Base-by-base conservation (phyloP, 2,329 filamentous ascomycete species). In the Chaetomiaceae sp. region DNA sequence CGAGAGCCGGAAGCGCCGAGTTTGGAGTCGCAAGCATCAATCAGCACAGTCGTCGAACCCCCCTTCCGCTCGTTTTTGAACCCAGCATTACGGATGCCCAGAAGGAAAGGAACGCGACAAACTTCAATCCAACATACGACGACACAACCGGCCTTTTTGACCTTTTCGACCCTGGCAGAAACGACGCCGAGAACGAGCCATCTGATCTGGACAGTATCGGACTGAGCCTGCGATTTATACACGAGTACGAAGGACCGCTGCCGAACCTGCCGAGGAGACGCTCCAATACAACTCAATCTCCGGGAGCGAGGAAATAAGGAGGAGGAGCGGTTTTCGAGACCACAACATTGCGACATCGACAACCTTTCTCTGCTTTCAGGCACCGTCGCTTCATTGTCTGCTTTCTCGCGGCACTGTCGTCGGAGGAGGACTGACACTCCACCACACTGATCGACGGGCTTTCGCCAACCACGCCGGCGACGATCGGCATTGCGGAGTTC, bases 11-110 rank as follows among this genome's bases (percentile, higher is more conserved):
- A 38, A 41, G 21, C 35, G 48, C 48, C 41, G 34, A 34, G 23
- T 34, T 5, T n/a, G n/a, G 14, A 40, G n/a, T 20, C 14, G 35
- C 10, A 21, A 17, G 8, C 13, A 13, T 8, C 20, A 21, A 33
- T 20, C 30, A 31, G 31, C 34, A 27, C 35, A 21, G 35, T n/a
- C 49, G 38, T 16, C 35, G 16, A 27, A 21, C 37, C n/a, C 20
- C 49, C 48, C 31, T 42, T 47, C 31, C 49, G 49, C 49, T 51
- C 43, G 49, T 47, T 51, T 51, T 27, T 6, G 42, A 37, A 31
- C 41, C 10, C 34, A 19, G 14, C 41, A 39, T 50, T 50, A 38
- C 40, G 40, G n/a, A 43, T 23, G 40, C 39, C 31, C 40, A 50
- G 33, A 43, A 30, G 38, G 20, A 17, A 30, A 13, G 9, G 13